Base-by-base conservation (phyloP, 371 early-diverging fungal species). In the Mucor circinelloides region DNA sequence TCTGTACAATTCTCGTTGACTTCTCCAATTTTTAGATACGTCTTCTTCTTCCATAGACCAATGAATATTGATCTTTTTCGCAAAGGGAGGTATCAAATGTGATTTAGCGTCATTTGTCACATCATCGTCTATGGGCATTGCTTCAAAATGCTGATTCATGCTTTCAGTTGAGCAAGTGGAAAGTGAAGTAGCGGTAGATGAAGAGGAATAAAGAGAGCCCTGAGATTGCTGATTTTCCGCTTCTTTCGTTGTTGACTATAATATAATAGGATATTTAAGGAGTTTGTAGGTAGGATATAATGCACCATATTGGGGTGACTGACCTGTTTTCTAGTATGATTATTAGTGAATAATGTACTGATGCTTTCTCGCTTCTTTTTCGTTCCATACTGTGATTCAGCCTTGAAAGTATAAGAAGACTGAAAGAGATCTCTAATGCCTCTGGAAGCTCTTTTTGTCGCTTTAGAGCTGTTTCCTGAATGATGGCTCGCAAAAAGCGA, bases 351-450 rank as follows among this genome's bases (percentile, higher is more conserved):
- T 25, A 63, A 40, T 19, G n/a, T 38, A 34, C 54, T 54, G 34
- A 55, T 34, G 28, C 55, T 63, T 27, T 63, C 55, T 38, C 63
- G 52, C 40, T 64, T 64, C 44, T 57, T 64, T n/a, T n/a, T 48
- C 21, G 30, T 50, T 61, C 17, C 25, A 34, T 55, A 15, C n/a
- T 31, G 55, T 17, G n/a, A 15, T n/a, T 27, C n/a, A 2, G 17
- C 55, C 28, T 55, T 50, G 21, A 36, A 13, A 10, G 25, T 7
- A 50, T 25, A 2, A 3, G 59, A 40, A 7, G 52, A 54, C 27
- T 66, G 66, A 66, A 66, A 66, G 27, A 66, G 36, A 25, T 66
- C 66, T 58, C 58, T 58, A 10, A 66, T 46, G 6, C 59, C 66
- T 34, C 50, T 32, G 1, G 61, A 61, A 32, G 61, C 52, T 28